Evolutionary conservation across 805 yeast genomes (phyloP).

Genomic region (Nakazawaea molendinolei): DNA sequence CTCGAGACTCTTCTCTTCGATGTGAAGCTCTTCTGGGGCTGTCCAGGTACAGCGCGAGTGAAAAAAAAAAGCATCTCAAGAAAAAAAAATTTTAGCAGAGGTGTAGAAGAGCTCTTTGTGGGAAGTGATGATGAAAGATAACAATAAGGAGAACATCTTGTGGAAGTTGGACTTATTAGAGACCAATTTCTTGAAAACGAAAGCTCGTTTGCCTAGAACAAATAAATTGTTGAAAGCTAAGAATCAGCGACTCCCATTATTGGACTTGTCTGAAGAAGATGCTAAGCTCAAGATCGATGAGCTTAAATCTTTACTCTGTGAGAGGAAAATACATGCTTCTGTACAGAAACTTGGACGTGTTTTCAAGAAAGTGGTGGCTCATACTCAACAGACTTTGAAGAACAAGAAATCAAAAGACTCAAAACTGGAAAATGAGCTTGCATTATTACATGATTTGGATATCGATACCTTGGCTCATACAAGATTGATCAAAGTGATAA

Average conservation of each 20-base stretch:
- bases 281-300: constrained; percentile 38
- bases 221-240: constrained; percentile 39
- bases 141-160: constrained; percentile 32
- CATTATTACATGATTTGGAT: constrained; percentile 7
- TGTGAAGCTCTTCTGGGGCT: no score
- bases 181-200: constrained; percentile 33
- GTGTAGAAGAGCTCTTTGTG: no score
- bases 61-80: no score
- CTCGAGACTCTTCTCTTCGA: no score
- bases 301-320: constrained; percentile 38
- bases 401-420: constrained; percentile 12
- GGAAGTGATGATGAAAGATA: no score
- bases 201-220: constrained; percentile 45
- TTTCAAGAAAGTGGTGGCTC: constrained; percentile 23
- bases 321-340: constrained; percentile 42
- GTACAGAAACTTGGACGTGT: constrained; percentile 33
- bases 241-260: constrained; percentile 32
- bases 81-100: background rate
- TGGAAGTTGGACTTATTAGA: constrained; percentile 57
- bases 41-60: no score
- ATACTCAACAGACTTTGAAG: constrained; percentile 10
- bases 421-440: constrained; percentile 16
- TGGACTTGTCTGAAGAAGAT: constrained; percentile 33
- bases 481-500: constrained; percentile 15
- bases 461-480: constrained; percentile 12